Evolutionary conservation across 2,329 filamentous ascomycete species (phyloP).

Genomic region (Talaromyces sp.): DNA sequence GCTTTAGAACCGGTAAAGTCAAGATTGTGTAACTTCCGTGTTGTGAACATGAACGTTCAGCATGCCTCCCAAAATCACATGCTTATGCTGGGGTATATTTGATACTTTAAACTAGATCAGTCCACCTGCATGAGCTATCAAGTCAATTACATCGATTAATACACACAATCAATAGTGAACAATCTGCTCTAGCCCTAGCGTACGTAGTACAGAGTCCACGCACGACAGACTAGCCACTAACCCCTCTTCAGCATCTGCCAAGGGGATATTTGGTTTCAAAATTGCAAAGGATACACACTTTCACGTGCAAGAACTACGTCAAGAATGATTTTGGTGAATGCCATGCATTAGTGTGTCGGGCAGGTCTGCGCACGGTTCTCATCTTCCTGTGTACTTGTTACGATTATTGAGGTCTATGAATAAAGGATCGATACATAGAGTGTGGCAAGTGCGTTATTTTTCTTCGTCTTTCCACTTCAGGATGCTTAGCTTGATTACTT

Average conservation of each 20-base stretch:
- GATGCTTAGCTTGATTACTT: background rate
- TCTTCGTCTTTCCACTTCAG: background rate
- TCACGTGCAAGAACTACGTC: conserved; percentile 5
- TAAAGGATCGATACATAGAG: background rate
- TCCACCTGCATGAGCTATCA: background rate
- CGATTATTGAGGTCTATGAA: background rate
- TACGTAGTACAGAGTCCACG: background rate
- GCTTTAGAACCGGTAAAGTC: background rate
- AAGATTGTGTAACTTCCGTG: background rate
- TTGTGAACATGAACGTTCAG: background rate
- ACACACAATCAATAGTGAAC: background rate
- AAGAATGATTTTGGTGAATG: background rate
- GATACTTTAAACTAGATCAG: background rate
- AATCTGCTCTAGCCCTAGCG: background rate
- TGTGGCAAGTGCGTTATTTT: background rate
- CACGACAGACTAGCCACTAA: background rate
- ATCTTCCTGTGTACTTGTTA: background rate
- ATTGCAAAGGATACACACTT: background rate
- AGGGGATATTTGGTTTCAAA: background rate
- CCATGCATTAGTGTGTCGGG: conserved; percentile 1
- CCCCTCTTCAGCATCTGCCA: background rate
- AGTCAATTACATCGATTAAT: background rate
- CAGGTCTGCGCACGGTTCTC: conserved; percentile 1
- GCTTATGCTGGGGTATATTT: background rate
- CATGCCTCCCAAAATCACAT: conserved; percentile 2